A percentile compares a stretch with the other conserved stretches of the same genome.
phyloP scores from a whole-genome alignment of 306 rosid species.

The Cicer judaicum region DNA sequence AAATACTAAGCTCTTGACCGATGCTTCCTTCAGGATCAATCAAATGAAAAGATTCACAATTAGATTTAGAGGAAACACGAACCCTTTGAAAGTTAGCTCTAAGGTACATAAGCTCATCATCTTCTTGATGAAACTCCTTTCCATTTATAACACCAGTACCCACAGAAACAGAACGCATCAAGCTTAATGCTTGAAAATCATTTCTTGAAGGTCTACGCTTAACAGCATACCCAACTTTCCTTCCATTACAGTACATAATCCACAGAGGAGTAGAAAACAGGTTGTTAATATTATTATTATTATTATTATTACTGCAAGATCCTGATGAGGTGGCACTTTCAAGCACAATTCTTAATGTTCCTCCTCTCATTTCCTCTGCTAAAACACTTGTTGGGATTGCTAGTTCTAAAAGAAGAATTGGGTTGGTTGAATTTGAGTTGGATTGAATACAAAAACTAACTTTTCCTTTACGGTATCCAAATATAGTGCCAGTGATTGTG shows the following conservation, averaged over 20 bases:
- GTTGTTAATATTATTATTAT: not conserved
- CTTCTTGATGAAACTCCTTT: conserved; percentile 38
- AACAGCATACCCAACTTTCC: conserved; percentile 71
- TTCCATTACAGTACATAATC: conserved; percentile 77
- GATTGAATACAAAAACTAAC: conserved; percentile 74
- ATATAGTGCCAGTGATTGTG: conserved; percentile 70
- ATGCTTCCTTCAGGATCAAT: conserved; percentile 75
- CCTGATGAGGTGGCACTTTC: conserved; percentile 47
- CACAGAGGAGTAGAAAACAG: conserved; percentile 72
- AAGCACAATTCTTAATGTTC: conserved; percentile 71
- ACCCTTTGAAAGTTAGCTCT: conserved; percentile 82
- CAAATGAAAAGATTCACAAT: conserved; percentile 85
- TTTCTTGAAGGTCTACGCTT: conserved; percentile 55
- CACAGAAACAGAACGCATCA: conserved; percentile 58
- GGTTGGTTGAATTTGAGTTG: conserved; percentile 53
- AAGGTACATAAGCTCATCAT: conserved; percentile 68
- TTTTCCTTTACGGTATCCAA: conserved; percentile 75
- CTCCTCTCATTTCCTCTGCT: conserved; percentile 90
- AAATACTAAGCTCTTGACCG: conserved; percentile 86
- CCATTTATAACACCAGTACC: conserved; percentile 71
- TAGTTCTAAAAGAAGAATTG: conserved; percentile 70
- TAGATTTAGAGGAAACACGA: conserved; percentile 58
- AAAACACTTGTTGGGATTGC: conserved; percentile 67
- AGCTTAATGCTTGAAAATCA: conserved; percentile 58
- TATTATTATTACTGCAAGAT: not conserved